A percentile compares a stretch with the other conserved stretches of the same genome.
Conservation (phyloP, 169 alveolate genomes). For the Plasmodium cynomolgi region DNA sequence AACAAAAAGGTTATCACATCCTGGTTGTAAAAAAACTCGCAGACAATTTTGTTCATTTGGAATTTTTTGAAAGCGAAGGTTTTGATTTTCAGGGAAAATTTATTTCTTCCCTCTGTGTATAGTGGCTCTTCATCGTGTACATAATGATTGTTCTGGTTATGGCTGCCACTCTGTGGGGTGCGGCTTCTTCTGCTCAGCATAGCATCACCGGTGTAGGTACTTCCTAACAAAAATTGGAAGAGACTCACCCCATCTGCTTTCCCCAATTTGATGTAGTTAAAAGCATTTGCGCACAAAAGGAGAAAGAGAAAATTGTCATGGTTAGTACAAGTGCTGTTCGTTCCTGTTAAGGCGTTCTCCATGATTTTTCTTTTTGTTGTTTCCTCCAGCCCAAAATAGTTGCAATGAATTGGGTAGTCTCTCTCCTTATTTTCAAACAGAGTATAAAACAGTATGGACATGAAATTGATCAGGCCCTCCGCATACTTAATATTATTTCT, state of each 20-base stretch:
- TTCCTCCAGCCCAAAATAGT: slow-evolving; percentile 38
- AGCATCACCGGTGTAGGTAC: background rate
- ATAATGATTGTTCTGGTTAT: background rate
- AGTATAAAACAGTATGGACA: slow-evolving; percentile 43
- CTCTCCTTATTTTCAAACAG: slow-evolving; percentile 15
- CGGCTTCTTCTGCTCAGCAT: background rate
- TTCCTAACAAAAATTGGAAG: slow-evolving; percentile 4
- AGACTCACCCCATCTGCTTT: background rate
- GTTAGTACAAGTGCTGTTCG: background rate
- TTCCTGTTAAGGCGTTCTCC: background rate
- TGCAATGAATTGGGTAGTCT: slow-evolving; percentile 26
- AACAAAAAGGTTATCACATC: slow-evolving; percentile 37
- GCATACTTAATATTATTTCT: slow-evolving; percentile 57
- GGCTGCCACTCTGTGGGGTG: background rate
- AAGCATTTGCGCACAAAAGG: slow-evolving; percentile 19
- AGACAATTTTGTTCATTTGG: slow-evolving; percentile 60
- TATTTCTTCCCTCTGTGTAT: background rate
- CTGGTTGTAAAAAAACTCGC: slow-evolving; percentile 70
- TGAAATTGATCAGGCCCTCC: slow-evolving; percentile 15
- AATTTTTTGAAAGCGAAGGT: slow-evolving; percentile 37
- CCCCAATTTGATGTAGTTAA: slow-evolving; percentile 4
- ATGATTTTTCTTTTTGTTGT: background rate
- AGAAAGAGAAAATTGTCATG: slow-evolving; percentile 21
- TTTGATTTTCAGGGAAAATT: background rate
- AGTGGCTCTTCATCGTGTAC: background rate